Conservation (phyloP, 371 early-diverging fungal species). For the Mucor velutinosus region DNA sequence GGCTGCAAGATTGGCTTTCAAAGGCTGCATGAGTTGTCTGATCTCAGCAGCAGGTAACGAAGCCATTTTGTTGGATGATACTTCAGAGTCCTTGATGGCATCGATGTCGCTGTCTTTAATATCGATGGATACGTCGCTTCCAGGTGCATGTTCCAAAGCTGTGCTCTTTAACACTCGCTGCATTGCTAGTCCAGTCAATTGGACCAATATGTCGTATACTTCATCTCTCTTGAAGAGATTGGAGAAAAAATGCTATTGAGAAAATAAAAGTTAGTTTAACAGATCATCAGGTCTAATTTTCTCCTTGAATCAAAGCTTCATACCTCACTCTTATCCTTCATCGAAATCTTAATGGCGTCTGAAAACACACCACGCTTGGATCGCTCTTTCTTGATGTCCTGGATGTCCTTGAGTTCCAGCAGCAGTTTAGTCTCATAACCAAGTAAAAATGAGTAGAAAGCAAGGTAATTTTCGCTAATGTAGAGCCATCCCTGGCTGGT, state of each 20-base stretch:
- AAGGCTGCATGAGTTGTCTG: conserved; percentile 52
- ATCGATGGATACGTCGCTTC: conserved; percentile 51
- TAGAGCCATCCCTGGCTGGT: conserved; percentile 98
- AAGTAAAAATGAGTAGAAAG: conserved; percentile 94
- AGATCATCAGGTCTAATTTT: not conserved
- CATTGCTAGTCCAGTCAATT: conserved; percentile 87
- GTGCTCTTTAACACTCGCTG: conserved; percentile 85
- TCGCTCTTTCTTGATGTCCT: conserved; percentile 81
- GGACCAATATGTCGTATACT: conserved; percentile 89
- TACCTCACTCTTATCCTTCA: conserved; percentile 81
- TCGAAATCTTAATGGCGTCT: conserved; percentile 86
- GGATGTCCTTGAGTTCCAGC: conserved; percentile 88
- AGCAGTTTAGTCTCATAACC: conserved; percentile 91
- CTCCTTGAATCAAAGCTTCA: not conserved
- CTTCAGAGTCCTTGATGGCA: conserved; percentile 28
- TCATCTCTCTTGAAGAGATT: conserved; percentile 95
- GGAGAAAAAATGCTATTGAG: conserved; percentile 78
- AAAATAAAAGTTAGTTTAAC: not conserved
- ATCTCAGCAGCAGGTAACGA: conserved; percentile 32
- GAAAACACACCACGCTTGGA: conserved; percentile 89
- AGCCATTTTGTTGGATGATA: conserved; percentile 18
- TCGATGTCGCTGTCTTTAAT: conserved; percentile 42
- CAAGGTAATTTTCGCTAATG: conserved; percentile 87
- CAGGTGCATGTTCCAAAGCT: conserved; percentile 70
- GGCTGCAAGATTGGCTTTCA: conserved; percentile 59